Conservation (phyloP, 495 filamentous ascomycete genomes). For the Podospora anserina region DNA sequence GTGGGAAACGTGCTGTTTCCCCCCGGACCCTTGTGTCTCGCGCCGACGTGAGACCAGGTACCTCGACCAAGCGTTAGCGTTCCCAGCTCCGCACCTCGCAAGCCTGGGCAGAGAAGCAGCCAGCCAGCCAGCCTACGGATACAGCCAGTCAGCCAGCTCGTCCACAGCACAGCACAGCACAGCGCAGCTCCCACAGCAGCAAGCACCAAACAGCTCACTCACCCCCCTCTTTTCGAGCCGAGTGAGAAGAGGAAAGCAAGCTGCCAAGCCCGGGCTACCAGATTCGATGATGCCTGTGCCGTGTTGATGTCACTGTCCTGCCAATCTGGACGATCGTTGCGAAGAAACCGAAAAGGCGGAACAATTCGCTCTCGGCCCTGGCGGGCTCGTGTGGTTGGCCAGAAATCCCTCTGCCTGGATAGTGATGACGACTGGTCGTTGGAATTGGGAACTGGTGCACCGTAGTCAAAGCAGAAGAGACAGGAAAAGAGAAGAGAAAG, state of each 20-base stretch:
- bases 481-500: neutral
- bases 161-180: no score
- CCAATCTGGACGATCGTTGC: neutral
- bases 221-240: no score
- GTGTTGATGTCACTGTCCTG: slow-evolving; percentile 8
- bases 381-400: neutral
- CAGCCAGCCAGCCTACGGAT: no score
- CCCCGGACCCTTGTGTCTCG: slow-evolving; percentile 17
- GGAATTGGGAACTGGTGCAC: neutral
- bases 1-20: slow-evolving; percentile 22
- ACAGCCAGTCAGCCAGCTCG: no score
- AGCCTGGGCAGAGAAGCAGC: no score
- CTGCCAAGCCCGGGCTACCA: slow-evolving; percentile 2
- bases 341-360: slow-evolving; percentile 1
- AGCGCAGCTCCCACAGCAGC: no score
- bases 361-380: neutral
- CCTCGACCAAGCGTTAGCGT: slow-evolving; percentile 5
- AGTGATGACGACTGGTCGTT: neutral
- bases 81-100: neutral
- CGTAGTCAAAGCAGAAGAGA: neutral
- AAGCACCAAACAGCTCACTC: no score
- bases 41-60: slow-evolving; percentile 11
- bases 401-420: neutral
- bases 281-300: slow-evolving; percentile 4
- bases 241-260: neutral